Percentiles rank a stretch among this genome's conserved stretches.
phyloP scores from a whole-genome alignment of 2,329 filamentous ascomycete genomes.

The Diaporthe sp. region DNA sequence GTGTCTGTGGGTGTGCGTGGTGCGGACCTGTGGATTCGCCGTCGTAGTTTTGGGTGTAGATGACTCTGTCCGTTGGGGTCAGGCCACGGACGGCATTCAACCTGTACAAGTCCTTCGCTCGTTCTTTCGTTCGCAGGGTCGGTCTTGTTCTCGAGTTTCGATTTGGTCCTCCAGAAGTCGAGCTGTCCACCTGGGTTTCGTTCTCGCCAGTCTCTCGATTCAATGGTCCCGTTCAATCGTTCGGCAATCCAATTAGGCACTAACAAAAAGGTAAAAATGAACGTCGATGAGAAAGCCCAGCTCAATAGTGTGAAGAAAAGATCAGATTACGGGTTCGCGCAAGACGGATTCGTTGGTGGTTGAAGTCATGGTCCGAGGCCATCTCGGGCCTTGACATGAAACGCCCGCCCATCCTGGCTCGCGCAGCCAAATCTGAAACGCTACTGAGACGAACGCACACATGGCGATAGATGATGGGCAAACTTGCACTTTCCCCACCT shows the following conservation, averaged over 20 bases:
- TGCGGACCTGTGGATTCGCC: not conserved
- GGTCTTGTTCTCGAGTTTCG: not conserved
- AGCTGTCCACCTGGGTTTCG: not conserved
- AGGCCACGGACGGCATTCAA: not conserved
- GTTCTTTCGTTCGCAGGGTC: not conserved
- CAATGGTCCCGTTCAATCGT: not conserved
- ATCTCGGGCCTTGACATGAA: constrained; percentile 27
- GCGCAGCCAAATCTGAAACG: constrained; percentile 44
- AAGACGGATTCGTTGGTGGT: constrained; percentile 2
- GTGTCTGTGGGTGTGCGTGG: not conserved
- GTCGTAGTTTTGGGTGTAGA: not conserved
- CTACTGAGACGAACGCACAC: constrained; percentile 45
- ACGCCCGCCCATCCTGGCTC: constrained; percentile 20
- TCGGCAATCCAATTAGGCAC: constrained; percentile 4
- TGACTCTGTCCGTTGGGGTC: not conserved
- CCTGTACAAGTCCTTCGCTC: not conserved
- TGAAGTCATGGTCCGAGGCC: constrained; percentile 28
- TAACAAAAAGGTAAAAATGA: not conserved
- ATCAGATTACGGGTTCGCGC: not conserved
- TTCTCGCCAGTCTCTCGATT: not conserved
- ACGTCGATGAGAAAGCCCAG: constrained; percentile 22
- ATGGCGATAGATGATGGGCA: constrained; percentile 1
- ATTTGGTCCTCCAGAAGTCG: not conserved
- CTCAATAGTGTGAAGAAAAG: not conserved
- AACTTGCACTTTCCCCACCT: constrained; percentile 13